phyloP scores from a whole-genome alignment of 2,329 filamentous ascomycete genomes.

The Cytospora piceicola region DNA sequence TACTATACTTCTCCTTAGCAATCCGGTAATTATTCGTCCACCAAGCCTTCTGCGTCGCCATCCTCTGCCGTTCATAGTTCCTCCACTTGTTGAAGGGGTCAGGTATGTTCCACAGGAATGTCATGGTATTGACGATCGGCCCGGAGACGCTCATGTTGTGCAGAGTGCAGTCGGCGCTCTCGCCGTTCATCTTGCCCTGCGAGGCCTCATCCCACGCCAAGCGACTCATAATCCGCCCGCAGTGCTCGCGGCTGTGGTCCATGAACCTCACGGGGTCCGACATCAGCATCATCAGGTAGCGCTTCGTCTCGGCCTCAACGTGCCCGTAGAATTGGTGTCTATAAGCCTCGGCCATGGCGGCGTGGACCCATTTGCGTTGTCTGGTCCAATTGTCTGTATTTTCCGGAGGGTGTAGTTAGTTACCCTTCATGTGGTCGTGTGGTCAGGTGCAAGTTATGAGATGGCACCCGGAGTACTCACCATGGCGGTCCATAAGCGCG shows the following conservation, averaged over 20 bases:
- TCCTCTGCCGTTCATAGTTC: constrained; percentile 48
- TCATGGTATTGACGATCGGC: constrained; percentile 54
- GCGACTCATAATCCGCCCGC: constrained; percentile 54
- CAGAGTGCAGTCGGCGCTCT: constrained; percentile 51
- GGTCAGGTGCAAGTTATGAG: background rate
- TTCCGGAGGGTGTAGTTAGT: background rate
- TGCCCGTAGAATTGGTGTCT: constrained; percentile 51
- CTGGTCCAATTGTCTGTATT: constrained; percentile 50
- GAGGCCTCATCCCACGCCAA: constrained; percentile 55
- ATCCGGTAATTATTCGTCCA: constrained; percentile 49
- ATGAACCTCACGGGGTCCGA: constrained; percentile 52
- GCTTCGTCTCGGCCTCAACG: constrained; percentile 51
- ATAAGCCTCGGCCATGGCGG: constrained; percentile 47
- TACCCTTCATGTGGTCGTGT: background rate
- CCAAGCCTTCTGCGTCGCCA: constrained; percentile 49
- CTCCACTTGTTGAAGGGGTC: constrained; percentile 53
- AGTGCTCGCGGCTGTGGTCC: constrained; percentile 52
- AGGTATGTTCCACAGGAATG: constrained; percentile 52
- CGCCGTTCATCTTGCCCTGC: constrained; percentile 49
- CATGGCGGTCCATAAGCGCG: constrained; percentile 55
- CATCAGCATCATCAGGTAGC: constrained; percentile 51
- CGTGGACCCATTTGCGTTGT: constrained; percentile 57
- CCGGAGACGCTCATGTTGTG: constrained; percentile 58
- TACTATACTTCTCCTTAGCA: constrained; percentile 46
- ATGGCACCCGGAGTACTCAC: constrained; percentile 38